Conservation (phyloP, 108 stramenopile species). For the Fistulifera pelliculosa region DNA sequence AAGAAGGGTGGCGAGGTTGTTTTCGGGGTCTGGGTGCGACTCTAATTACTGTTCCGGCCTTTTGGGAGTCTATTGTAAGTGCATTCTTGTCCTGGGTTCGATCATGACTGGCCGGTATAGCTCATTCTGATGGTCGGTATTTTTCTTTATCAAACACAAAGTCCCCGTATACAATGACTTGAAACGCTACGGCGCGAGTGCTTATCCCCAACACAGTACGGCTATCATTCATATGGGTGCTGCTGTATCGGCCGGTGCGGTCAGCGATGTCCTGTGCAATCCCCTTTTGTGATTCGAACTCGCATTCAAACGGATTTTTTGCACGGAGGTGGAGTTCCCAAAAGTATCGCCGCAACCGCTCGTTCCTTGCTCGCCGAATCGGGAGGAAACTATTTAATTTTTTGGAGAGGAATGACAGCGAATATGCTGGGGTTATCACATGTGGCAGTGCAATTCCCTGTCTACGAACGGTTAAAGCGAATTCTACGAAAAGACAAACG, state of each 20-base stretch:
- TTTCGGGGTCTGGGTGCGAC: conserved; percentile 87
- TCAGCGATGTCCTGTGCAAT: conserved; percentile 85
- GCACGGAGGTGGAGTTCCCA: conserved; percentile 36
- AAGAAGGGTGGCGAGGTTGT: conserved; percentile 68
- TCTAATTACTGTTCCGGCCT: conserved; percentile 77
- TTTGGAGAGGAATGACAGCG: conserved; percentile 86
- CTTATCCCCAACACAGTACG: conserved; percentile 29
- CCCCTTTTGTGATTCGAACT: conserved; percentile 87
- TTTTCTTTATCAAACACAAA: neutral
- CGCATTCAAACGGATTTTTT: conserved; percentile 83
- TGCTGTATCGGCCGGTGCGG: conserved; percentile 74
- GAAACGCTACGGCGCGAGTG: conserved; percentile 20
- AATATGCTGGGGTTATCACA: conserved; percentile 83
- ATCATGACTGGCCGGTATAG: conserved; percentile 22
- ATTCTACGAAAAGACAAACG: conserved; percentile 34
- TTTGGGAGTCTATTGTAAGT: conserved; percentile 82
- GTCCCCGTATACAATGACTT: conserved; percentile 46
- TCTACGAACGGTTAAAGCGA: conserved; percentile 77
- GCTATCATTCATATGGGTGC: conserved; percentile 59
- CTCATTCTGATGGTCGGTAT: neutral
- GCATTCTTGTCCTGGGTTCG: too few species aligned
- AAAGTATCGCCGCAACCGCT: conserved; percentile 47
- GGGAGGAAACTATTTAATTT: conserved; percentile 36
- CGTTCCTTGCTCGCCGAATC: conserved; percentile 44
- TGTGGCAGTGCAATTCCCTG: conserved; percentile 88